phyloP scores from a whole-genome alignment of 2,329 filamentous ascomycete species.

The Neonectria hederae region DNA sequence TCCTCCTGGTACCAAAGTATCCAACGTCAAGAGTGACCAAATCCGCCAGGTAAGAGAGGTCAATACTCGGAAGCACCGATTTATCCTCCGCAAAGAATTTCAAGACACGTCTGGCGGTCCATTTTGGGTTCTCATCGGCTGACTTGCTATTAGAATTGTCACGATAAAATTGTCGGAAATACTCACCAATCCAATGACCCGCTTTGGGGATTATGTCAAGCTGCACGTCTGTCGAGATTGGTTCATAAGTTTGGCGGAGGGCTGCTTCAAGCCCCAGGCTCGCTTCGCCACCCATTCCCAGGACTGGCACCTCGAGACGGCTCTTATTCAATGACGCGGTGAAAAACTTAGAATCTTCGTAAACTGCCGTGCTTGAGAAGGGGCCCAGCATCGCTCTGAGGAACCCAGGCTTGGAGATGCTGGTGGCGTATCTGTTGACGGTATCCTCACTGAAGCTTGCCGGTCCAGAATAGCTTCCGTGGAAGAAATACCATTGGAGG shows the following conservation, averaged over 20 bases:
- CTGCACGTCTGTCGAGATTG: constrained; percentile 26
- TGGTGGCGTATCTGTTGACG: constrained; percentile 49
- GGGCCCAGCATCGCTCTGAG: constrained; percentile 51
- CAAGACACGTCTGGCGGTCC: constrained; percentile 31
- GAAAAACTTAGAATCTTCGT: constrained; percentile 51
- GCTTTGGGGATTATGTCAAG: constrained; percentile 40
- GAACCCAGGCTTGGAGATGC: constrained; percentile 56
- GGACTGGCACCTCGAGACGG: constrained; percentile 26
- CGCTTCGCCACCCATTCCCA: constrained; percentile 42
- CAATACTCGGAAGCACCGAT: background rate
- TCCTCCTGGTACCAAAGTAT: constrained; percentile 25
- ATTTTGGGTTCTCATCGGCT: constrained; percentile 41
- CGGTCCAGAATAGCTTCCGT: constrained; percentile 53
- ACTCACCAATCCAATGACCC: constrained; percentile 42
- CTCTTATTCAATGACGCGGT: constrained; percentile 36
- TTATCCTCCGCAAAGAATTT: constrained; percentile 32
- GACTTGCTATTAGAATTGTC: background rate
- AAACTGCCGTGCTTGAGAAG: constrained; percentile 46
- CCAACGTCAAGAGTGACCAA: constrained; percentile 34
- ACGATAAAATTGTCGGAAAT: fast-evolving
- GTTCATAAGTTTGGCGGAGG: constrained; percentile 13
- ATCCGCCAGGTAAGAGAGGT: constrained; percentile 33
- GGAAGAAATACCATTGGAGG: constrained; percentile 58
- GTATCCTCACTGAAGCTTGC: constrained; percentile 50
- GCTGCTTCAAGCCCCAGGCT: constrained; percentile 30